Conservation (phyloP, 345 rosid genomes). For the Arabidopsis suecica region DNA sequence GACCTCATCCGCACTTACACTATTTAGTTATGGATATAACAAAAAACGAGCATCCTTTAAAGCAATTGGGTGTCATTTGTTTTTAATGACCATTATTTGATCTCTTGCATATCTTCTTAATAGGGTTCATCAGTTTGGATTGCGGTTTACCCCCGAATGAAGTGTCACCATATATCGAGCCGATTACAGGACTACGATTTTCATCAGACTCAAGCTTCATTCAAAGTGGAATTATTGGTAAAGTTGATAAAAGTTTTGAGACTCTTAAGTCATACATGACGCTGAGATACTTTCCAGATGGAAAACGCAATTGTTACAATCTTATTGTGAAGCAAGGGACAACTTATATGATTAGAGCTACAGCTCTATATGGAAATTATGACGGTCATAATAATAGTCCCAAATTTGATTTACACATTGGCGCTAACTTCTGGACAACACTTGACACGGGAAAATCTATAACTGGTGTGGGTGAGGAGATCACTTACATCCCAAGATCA, state of each 20-base stretch:
- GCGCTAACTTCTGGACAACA: slow-evolving; percentile 43
- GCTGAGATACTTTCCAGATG: slow-evolving; percentile 51
- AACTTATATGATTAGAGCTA: slow-evolving; percentile 44
- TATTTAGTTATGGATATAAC: too few species aligned
- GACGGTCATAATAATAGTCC: slow-evolving; percentile 34
- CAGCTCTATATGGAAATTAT: slow-evolving; percentile 39
- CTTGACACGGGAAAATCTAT: background rate
- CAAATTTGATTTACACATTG: slow-evolving; percentile 41
- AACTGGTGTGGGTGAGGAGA: slow-evolving; percentile 21
- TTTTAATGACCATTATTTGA: background rate
- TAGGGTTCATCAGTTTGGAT: slow-evolving; percentile 52
- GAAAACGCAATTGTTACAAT: slow-evolving; percentile 49
- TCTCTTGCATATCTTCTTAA: slow-evolving; percentile 16
- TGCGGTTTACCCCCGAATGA: slow-evolving; percentile 42
- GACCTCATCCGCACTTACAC: too few species aligned
- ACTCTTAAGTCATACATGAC: background rate
- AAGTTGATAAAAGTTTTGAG: background rate
- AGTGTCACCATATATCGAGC: slow-evolving; percentile 28
- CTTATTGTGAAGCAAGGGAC: slow-evolving; percentile 35
- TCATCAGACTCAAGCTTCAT: slow-evolving; percentile 43
- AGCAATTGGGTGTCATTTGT: background rate
- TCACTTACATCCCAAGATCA: slow-evolving; percentile 24
- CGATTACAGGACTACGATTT: slow-evolving; percentile 31
- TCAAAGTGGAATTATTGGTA: slow-evolving; percentile 37
- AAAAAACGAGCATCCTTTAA: too few species aligned